phyloP scores from a whole-genome alignment of 192 early-diverging fungal species.

The Coemansia asiatica region DNA sequence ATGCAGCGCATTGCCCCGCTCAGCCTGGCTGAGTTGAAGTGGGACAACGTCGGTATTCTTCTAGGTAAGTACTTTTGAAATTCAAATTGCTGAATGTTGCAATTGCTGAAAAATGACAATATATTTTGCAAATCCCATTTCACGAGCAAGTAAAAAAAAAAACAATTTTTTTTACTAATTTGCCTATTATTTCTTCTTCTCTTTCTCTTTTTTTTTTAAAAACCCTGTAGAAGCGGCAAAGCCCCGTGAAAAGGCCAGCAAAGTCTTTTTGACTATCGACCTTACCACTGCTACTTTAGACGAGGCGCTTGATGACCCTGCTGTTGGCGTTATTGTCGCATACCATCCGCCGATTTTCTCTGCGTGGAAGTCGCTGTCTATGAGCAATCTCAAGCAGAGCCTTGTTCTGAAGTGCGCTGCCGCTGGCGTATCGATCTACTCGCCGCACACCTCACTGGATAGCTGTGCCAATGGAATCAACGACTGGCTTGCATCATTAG shows the following conservation, averaged over 20 bases:
- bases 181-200: background rate
- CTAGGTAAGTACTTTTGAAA: slow-evolving; percentile 32
- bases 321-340: slow-evolving; percentile 82
- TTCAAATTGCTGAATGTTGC: slow-evolving; percentile 7
- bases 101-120: too few relatives aligned
- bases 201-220: background rate
- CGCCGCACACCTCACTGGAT: slow-evolving; percentile 90
- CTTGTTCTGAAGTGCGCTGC: slow-evolving; percentile 81
- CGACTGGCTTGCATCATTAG: slow-evolving; percentile 83
- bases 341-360: slow-evolving; percentile 95
- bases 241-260: slow-evolving; percentile 65
- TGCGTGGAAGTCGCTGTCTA: slow-evolving; percentile 72
- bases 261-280: slow-evolving; percentile 91
- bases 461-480: slow-evolving; percentile 76
- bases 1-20: slow-evolving; percentile 87
- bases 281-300: slow-evolving; percentile 75
- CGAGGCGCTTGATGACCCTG: slow-evolving; percentile 72
- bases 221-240: slow-evolving; percentile 78
- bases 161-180: background rate
- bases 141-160: background rate
- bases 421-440: slow-evolving; percentile 82
- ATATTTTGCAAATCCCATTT: too few relatives aligned
- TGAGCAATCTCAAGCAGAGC: slow-evolving; percentile 75
- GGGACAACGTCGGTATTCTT: slow-evolving; percentile 95
- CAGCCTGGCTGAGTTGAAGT: slow-evolving; percentile 72